These are phyloP conservation scores for Alternaria hordeiaustralica DNA, from an alignment of 2,329 filamentous ascomycete species.

Conservation along the genomic window DNA sequence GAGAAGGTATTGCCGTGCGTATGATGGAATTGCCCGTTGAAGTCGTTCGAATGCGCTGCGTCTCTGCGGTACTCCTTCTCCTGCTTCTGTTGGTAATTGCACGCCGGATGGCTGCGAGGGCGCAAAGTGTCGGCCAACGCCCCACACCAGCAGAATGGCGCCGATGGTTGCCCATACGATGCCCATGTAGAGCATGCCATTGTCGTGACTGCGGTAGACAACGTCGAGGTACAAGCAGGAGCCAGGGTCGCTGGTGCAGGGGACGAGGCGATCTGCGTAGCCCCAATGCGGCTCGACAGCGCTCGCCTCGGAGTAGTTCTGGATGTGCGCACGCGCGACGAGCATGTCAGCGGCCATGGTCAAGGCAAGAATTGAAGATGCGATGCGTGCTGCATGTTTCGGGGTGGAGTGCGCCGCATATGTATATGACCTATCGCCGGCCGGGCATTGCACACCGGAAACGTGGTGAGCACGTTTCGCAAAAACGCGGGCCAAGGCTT, in stretches of 20 bases:
- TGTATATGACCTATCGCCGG: constrained; percentile 16
- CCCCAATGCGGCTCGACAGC: constrained; percentile 61
- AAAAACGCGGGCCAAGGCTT: background rate
- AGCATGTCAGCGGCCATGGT: constrained; percentile 29
- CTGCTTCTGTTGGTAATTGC: constrained; percentile 26
- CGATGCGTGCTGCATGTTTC: background rate
- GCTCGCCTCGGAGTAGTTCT: constrained; percentile 52
- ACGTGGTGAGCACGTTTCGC: constrained; percentile 16
- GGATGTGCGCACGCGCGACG: constrained; percentile 47
- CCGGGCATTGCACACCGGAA: background rate
- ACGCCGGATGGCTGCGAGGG: constrained; percentile 37
- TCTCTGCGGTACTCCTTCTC: constrained; percentile 31
- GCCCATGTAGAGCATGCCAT: constrained; percentile 62
- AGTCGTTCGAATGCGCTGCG: constrained; percentile 33
- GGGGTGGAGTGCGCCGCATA: background rate
- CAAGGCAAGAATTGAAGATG: constrained; percentile 16
- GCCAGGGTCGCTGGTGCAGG: constrained; percentile 64
- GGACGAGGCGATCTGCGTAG: constrained; percentile 60
- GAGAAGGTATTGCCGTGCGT: constrained; percentile 62
- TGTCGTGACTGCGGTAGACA: constrained; percentile 62
- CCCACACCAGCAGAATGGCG: constrained; percentile 56
- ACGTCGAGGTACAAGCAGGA: constrained; percentile 65
- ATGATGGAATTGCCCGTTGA: constrained; percentile 49
- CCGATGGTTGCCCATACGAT: constrained; percentile 64
- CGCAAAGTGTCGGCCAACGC: constrained; percentile 41